A percentile compares a stretch with the other conserved stretches of the same genome.
These are phyloP conservation scores for Massarina eburnea DNA, from an alignment of 2,329 filamentous ascomycete genomes.

Conservation along the genomic window DNA sequence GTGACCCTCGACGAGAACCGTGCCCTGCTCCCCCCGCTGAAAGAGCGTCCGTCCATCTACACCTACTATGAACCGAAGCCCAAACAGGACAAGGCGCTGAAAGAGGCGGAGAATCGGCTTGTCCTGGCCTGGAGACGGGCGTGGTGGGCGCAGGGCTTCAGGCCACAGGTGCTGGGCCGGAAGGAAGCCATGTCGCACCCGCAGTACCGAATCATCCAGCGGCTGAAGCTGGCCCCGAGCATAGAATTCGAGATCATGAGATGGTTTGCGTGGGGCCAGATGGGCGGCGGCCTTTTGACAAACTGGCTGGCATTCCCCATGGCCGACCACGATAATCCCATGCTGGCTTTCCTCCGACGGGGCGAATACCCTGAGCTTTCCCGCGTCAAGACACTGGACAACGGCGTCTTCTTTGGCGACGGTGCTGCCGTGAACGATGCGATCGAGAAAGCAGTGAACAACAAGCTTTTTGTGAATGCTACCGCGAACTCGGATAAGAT, in stretches of 20 bases:
- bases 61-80: conserved; percentile 81
- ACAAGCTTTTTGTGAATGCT: conserved; percentile 56
- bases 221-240: conserved; percentile 37
- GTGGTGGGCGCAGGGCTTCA: conserved; percentile 95
- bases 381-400: conserved; percentile 70
- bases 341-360: conserved; percentile 72
- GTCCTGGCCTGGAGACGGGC: conserved; percentile 86
- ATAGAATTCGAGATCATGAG: conserved; percentile 66
- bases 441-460: conserved; percentile 45
- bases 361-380: conserved; percentile 75
- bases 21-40: conserved; percentile 77
- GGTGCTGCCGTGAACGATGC: conserved; percentile 52
- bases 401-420: conserved; percentile 72
- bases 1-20: conserved; percentile 79
- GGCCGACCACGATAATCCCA: conserved; percentile 70
- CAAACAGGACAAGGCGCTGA: conserved; percentile 63
- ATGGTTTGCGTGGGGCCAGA: conserved; percentile 91
- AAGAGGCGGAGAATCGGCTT: conserved; percentile 74
- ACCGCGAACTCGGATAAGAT: conserved; percentile 64
- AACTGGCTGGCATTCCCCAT: conserved; percentile 85
- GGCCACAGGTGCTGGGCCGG: conserved; percentile 75
- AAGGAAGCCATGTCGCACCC: conserved; percentile 83
- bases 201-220: conserved; percentile 70
- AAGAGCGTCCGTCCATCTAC: conserved; percentile 73
- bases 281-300: conserved; percentile 80